These are phyloP conservation scores for Lactarius vividus DNA, from an alignment of 768 basidiomycete genomes.

Conservation along the genomic window DNA sequence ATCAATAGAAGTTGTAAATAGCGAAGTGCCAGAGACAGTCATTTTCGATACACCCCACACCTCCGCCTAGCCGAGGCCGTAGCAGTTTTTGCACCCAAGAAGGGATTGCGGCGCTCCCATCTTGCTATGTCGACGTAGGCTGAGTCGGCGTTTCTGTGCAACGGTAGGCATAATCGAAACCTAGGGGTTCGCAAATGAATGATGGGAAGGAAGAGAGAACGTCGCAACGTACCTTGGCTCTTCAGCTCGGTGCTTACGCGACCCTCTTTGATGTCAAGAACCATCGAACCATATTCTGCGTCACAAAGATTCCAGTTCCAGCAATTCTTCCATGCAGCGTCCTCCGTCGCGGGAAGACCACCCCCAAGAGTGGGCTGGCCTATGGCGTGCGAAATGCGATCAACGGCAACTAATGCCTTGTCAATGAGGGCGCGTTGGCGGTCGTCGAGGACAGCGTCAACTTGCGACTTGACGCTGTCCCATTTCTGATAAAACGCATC, in stretches of 20 bases:
- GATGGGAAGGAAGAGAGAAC: slow-evolving; percentile 6
- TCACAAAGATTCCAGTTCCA: slow-evolving; percentile 99
- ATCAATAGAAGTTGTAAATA: background rate
- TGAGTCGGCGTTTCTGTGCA: slow-evolving; percentile 59
- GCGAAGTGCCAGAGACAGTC: background rate
- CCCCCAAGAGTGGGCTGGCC: slow-evolving; percentile 43
- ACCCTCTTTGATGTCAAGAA: slow-evolving; percentile 89
- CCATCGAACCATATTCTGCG: slow-evolving; percentile 85
- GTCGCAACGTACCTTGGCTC: slow-evolving; percentile 67
- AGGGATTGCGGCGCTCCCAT: slow-evolving; percentile 3
- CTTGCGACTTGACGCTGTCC: slow-evolving; percentile 89
- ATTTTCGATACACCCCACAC: background rate
- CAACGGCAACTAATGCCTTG: slow-evolving; percentile 83
- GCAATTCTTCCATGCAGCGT: slow-evolving; percentile 96
- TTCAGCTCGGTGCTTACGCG: slow-evolving; percentile 89
- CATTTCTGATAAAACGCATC: slow-evolving; percentile 87
- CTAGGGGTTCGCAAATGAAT: slow-evolving; percentile 39
- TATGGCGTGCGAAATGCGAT: slow-evolving; percentile 64
- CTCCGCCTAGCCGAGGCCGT: background rate
- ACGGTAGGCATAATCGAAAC: slow-evolving; percentile 96
- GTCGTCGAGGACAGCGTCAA: slow-evolving; percentile 88
- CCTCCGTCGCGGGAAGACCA: slow-evolving; percentile 61
- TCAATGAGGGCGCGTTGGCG: slow-evolving; percentile 83
- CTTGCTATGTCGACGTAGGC: slow-evolving; percentile 50
- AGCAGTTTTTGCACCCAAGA: background rate